Evolutionary conservation across 2,329 filamentous ascomycete genomes (phyloP).

Genomic region (Phaeosphaeria sp.): DNA sequence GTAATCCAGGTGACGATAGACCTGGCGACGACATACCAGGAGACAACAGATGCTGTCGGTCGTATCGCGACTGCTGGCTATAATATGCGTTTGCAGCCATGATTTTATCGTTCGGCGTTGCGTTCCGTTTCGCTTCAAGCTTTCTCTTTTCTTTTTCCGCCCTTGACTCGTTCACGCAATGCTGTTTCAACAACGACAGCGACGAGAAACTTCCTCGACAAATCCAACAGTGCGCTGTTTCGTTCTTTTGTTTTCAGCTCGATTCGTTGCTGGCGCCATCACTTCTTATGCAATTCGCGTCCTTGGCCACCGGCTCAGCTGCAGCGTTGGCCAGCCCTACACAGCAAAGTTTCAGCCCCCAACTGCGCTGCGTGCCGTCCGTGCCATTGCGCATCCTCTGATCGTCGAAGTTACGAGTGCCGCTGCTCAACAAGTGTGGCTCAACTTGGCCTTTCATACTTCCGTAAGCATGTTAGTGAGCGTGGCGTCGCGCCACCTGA

Average conservation of each 20-base stretch:
- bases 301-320: background rate
- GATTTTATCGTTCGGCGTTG: conserved; percentile 6
- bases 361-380: background rate
- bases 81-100: conserved; percentile 22
- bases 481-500: background rate
- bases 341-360: background rate
- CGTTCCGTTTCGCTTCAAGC: background rate
- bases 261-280: background rate
- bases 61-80: conserved; percentile 9
- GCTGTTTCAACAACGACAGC: background rate
- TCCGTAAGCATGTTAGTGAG: background rate
- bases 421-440: background rate
- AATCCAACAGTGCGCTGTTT: background rate
- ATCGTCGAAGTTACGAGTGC: background rate
- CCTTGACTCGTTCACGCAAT: background rate
- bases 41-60: conserved; percentile 21
- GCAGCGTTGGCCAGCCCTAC: background rate
- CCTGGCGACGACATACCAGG: background rate
- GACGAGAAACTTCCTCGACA: background rate
- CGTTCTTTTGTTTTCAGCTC: background rate
- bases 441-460: background rate
- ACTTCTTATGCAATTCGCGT: background rate
- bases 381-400: background rate
- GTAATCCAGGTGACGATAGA: conserved; percentile 8
- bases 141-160: background rate